Conservation (phyloP, 345 rosid species). For the Jatropha curcas region DNA sequence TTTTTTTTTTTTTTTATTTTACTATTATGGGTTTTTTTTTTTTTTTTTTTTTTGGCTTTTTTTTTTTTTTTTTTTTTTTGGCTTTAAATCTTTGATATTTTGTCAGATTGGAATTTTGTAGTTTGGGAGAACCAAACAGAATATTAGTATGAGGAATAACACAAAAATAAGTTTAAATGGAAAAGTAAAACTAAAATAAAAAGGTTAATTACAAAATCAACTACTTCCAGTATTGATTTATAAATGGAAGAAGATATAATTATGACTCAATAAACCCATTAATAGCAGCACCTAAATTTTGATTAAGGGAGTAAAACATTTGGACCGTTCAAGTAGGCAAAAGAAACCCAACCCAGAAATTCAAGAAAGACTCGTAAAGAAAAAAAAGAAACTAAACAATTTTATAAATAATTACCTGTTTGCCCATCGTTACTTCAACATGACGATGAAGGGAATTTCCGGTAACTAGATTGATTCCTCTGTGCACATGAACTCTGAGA, state of each 20-base stretch:
- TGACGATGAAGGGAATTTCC: constrained; percentile 32
- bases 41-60: too few relatives aligned
- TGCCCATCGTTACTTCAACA: constrained; percentile 28
- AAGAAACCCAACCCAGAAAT: not conserved
- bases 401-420: constrained; percentile 18
- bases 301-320: not conserved
- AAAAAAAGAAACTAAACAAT: not conserved
- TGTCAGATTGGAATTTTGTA: not conserved
- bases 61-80: too few relatives aligned
- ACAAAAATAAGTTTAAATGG: not conserved
- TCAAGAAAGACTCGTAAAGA: not conserved
- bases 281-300: not conserved
- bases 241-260: not conserved
- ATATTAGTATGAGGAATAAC: not conserved
- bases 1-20: too few relatives aligned
- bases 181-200: not conserved
- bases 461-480: constrained; percentile 31
- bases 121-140: not conserved
- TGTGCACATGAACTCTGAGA: constrained; percentile 26
- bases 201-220: too few relatives aligned
- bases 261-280: not conserved
- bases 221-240: too few relatives aligned
- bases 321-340: not conserved
- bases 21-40: too few relatives aligned
- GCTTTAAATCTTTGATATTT: too few relatives aligned